Evolutionary conservation across 108 stramenopile genomes (phyloP).

Genomic region (Skeletonema grethae): DNA sequence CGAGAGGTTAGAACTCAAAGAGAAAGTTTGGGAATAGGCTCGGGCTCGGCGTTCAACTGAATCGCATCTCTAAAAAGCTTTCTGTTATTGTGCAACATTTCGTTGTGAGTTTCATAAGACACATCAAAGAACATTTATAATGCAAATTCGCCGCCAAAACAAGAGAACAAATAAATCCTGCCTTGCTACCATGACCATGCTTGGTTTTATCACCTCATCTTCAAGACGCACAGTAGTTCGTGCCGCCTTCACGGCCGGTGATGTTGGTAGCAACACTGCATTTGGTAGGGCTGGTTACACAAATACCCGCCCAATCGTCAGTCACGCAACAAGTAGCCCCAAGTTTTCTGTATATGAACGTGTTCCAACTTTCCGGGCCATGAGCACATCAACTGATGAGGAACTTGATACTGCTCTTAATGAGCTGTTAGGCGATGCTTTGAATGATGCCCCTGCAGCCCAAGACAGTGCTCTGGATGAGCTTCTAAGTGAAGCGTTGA

Average conservation of each 20-base stretch:
- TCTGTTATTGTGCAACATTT: neutral
- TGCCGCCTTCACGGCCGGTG: slow-evolving; percentile 13
- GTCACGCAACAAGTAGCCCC: neutral
- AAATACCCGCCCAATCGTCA: neutral
- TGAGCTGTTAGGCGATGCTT: slow-evolving; percentile 52
- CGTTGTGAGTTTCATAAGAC: neutral
- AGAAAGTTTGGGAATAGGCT: neutral
- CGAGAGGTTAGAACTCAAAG: neutral
- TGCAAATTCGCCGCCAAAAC: neutral
- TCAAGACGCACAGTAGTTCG: slow-evolving; percentile 11
- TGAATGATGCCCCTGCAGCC: slow-evolving; percentile 25
- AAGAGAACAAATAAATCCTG: neutral
- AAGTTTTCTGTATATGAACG: neutral
- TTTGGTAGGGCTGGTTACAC: neutral
- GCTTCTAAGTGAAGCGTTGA: slow-evolving; percentile 48
- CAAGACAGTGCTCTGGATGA: slow-evolving; percentile 60
- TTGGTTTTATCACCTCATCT: slow-evolving; percentile 7
- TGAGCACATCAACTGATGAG: slow-evolving; percentile 51
- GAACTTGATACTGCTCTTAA: slow-evolving; percentile 66
- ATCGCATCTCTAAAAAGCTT: neutral
- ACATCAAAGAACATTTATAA: slow-evolving; percentile 2
- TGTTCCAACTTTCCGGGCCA: slow-evolving; percentile 2
- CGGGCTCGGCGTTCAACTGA: neutral
- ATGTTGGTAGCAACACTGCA: neutral
- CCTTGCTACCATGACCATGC: slow-evolving; percentile 20